Percentiles rank a stretch among this genome's conserved stretches.
Conservation (phyloP, 2,329 filamentous ascomycete genomes). For the Scedosporium boydii region DNA sequence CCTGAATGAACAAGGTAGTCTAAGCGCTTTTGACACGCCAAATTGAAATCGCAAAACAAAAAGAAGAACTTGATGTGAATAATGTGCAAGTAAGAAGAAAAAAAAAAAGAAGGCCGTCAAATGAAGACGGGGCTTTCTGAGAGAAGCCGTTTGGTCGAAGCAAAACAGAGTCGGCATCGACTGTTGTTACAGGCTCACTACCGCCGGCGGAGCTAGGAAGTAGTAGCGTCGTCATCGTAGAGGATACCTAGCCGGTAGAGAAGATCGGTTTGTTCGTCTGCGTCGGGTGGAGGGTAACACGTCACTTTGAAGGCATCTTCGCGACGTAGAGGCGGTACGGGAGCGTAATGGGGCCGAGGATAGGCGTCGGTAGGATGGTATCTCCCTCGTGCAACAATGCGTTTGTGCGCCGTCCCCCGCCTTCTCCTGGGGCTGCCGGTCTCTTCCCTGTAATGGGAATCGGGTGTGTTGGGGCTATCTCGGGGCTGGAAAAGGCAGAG, state of each 20-base stretch:
- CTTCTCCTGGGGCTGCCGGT: not conserved
- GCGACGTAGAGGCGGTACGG: not conserved
- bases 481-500: not conserved
- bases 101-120: not conserved
- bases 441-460: not conserved
- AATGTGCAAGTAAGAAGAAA: not conserved
- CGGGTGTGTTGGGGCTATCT: not conserved
- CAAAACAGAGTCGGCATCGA: not conserved
- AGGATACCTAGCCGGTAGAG: constrained; percentile 35
- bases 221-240: constrained; percentile 26
- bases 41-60: not conserved
- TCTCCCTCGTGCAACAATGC: not conserved
- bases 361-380: not conserved
- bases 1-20: not conserved
- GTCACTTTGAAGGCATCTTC: not conserved
- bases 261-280: constrained; percentile 20
- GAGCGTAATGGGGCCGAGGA: not conserved
- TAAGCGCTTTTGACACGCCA: not conserved
- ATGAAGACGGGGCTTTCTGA: not conserved
- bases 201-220: not conserved
- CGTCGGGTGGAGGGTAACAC: not conserved
- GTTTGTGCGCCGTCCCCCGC: not conserved
- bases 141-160: not conserved
- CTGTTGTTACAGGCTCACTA: not conserved
- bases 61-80: not conserved